Evolutionary conservation across 2,329 filamentous ascomycete species (phyloP).

Genomic region (Leptoxyphium fumago): DNA sequence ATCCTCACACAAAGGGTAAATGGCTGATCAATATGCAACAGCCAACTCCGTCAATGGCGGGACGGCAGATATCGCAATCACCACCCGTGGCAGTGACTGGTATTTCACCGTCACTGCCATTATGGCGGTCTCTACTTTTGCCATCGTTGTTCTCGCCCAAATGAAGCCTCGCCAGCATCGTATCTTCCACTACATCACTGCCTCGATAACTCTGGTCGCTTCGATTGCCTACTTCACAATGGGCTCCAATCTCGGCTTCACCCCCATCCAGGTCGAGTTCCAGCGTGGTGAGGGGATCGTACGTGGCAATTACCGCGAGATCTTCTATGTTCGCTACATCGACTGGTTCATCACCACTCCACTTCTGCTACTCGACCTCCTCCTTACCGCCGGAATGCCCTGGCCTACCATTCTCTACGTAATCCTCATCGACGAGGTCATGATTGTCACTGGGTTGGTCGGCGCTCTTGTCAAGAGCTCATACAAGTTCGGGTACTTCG

Average conservation of each 20-base stretch:
- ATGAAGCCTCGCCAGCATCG: conserved; percentile 41
- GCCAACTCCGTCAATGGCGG: conserved; percentile 30
- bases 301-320: conserved; percentile 40
- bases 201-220: conserved; percentile 42
- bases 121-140: conserved; percentile 41
- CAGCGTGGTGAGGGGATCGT: conserved; percentile 30
- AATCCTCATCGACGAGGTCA: conserved; percentile 48
- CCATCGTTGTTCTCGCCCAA: conserved; percentile 37
- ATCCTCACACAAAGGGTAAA: neutral
- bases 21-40: neutral
- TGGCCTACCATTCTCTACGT: conserved; percentile 49
- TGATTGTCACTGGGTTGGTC: conserved; percentile 53
- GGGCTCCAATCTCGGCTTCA: conserved; percentile 51
- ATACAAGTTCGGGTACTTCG: conserved; percentile 58
- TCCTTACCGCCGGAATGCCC: conserved; percentile 50
- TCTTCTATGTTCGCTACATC: conserved; percentile 54
- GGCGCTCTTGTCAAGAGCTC: conserved; percentile 46
- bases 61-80: conserved; percentile 41
- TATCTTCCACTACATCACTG: conserved; percentile 51
- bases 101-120: conserved; percentile 47
- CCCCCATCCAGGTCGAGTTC: conserved; percentile 49
- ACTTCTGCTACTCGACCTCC: conserved; percentile 45
- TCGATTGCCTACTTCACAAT: conserved; percentile 52
- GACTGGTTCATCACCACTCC: conserved; percentile 53
- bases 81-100: conserved; percentile 44